Evolutionary conservation across 1,284 basidiomycete species (phyloP), one percentile per base, ranked within the genome.

Genomic region (Sanghuangporus sanghuang): DNA sequence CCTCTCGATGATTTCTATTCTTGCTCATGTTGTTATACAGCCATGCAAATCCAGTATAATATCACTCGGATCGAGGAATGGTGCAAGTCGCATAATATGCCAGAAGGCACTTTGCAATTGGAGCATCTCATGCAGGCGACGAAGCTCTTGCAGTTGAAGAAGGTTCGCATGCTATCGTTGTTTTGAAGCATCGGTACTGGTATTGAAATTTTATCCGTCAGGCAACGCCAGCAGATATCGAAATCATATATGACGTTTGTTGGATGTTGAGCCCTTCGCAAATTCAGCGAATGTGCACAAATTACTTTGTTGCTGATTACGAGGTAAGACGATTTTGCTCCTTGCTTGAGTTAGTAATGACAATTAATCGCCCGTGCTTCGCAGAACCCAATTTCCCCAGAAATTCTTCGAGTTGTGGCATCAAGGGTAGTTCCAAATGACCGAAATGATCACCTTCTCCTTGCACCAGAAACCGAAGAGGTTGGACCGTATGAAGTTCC

Each of bases 221-320:
- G 93, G 89, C 94, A 7, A 93, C 94, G 1, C 82, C 93, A 46
- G 89, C 90, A 32, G 95, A 98, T 74, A 97, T 98, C 68, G 95
- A 99, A 76, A 98, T 99, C 71, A 96, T 98, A 71, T 99, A 98
- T 73, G 92, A 97, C 73, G 96, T 99, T 62, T 99, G 96, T 82
- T 99, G 97, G 97, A 99, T 99, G 90, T 82, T 99, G 60, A 98
- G 95, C 65, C 97, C 97, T 0, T 96, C 96, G 73, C 97, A 99
- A 76, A 99, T 99, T 70, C 97, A 99, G 79, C 92, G 96, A 72
- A 94, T 98, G 85, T 97, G 96, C 77, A 92, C 91, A 65, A 96
- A 97, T 77, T 99, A 99, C 80, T 96, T 97, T 72, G 96, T 97
- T 65, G 97, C 97, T 55, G 97, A 99, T 78, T 98, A 97, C 74